Conservation (phyloP, 306 rosid genomes). For the Rubus idaeus region DNA sequence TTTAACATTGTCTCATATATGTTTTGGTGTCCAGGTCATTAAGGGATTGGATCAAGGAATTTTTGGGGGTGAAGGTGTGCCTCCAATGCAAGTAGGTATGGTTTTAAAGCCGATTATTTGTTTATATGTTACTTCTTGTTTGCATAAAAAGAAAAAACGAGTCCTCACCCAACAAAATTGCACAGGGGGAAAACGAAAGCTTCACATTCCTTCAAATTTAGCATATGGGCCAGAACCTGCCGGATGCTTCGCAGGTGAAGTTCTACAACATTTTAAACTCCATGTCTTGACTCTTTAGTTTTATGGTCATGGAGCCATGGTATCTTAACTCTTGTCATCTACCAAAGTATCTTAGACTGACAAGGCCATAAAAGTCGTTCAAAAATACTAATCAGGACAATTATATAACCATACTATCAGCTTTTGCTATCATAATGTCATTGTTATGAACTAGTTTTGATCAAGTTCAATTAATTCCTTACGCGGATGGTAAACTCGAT, state of each 20-base stretch:
- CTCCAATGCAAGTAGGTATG: slow-evolving; percentile 92
- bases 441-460: neutral
- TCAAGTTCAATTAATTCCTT: neutral
- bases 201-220: slow-evolving; percentile 76
- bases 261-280: slow-evolving; percentile 14
- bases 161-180: slow-evolving; percentile 14
- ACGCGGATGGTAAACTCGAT: neutral
- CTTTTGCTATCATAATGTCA: neutral
- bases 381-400: neutral
- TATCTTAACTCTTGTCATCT: neutral
- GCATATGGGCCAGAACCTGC: slow-evolving; percentile 99
- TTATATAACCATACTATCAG: neutral
- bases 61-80: slow-evolving; percentile 90
- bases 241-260: slow-evolving; percentile 87
- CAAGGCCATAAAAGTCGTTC: neutral
- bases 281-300: slow-evolving; percentile 4
- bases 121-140: slow-evolving; percentile 15
- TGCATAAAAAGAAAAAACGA: neutral
- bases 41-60: slow-evolving; percentile 95
- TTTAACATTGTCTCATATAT: slow-evolving; percentile 7
- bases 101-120: slow-evolving; percentile 3
- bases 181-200: slow-evolving; percentile 85
- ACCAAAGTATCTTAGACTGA: neutral
- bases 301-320: neutral
- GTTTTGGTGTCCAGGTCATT: slow-evolving; percentile 45